Evolutionary conservation across 768 basidiomycete genomes (phyloP).

Genomic region (Naganishia friedmannii): DNA sequence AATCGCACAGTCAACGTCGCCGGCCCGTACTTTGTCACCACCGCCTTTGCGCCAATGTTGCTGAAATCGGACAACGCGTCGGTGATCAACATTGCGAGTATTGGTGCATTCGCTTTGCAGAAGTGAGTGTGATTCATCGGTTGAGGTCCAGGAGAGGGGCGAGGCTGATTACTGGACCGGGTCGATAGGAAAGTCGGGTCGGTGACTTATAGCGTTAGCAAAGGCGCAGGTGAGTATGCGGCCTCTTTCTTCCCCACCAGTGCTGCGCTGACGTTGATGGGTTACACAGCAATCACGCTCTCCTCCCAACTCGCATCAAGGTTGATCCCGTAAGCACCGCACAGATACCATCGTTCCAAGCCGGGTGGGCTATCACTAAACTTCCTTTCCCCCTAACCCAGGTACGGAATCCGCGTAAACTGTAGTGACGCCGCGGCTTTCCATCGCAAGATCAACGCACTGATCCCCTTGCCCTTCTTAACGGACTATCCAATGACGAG

Average conservation of each 20-base stretch:
- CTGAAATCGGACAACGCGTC: constrained; percentile 25
- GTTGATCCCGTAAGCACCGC: constrained; percentile 21
- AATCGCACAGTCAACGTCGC: constrained; percentile 41
- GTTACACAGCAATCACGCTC: constrained; percentile 9
- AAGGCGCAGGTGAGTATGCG: constrained; percentile 26
- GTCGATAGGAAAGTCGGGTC: constrained; percentile 4
- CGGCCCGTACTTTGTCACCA: constrained; percentile 43
- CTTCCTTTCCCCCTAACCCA: background rate
- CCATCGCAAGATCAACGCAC: no score
- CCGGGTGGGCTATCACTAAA: no score
- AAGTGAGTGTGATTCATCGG: no score
- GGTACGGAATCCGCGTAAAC: constrained; percentile 48
- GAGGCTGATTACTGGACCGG: background rate
- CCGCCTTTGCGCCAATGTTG: constrained; percentile 27
- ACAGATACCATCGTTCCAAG: no score
- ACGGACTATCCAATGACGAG: no score
- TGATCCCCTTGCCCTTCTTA: no score
- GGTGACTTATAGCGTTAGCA: constrained; percentile 29
- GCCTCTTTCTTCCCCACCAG: no score
- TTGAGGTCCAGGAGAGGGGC: background rate
- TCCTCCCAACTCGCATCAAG: constrained; percentile 24
- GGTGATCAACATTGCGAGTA: constrained; percentile 30
- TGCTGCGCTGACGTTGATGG: background rate
- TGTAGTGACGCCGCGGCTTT: no score
- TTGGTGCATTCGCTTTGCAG: constrained; percentile 23